Evolutionary conservation across 2,329 filamentous ascomycete species (phyloP), one percentile per base, ranked within the genome.

Genomic region (Colletotrichum spinosum): DNA sequence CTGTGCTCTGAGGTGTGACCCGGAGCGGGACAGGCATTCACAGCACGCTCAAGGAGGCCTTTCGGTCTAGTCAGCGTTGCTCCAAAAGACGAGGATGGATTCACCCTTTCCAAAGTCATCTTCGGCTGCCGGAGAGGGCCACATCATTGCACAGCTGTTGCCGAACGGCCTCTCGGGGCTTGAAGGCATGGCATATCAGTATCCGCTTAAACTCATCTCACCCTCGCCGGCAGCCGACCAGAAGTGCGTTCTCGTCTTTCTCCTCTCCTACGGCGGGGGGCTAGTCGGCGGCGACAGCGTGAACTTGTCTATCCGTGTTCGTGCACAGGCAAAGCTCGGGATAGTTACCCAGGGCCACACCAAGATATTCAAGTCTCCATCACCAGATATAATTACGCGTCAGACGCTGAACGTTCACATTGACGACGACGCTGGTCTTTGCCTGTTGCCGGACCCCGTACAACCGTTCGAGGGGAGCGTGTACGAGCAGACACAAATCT

Each of bases 261-360:
- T 98, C 42, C 85, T 99, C 53, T 97, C 94, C 1, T 99, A 98
- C 75, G 96, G 96, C 54, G 96, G 96, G 48, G 96, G 96, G 2
- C 87, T 99, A 12, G 92, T 99, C 2, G 92, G 91, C 11, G 94
- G 94, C 46, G 96, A 99, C 77, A 83, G 87, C 69, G 90, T 98
- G 76, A 83, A 90, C 72, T 86, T 99, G 34, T 81, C 83, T 17
- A 86, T 97, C 67, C 84, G 85, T 9, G 82, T 97, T 52, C 86
- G 87, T 10, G 71, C 83, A 3, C 79, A 81, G 2, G 90, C 93
- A 5, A 90, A 88, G 66, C 86, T 97, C 58, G 88, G 84, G 70
- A 79, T 90, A 41, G 86, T 87, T 65, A 90, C 88, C 1, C 88
- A 90, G 81, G 95, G 95, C 56, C 93, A 94, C 78, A 98, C 96